A percentile compares a stretch with the other conserved stretches of the same genome.
Conservation (phyloP, 148 eudicot species). For the Rhododendron simsii region DNA sequence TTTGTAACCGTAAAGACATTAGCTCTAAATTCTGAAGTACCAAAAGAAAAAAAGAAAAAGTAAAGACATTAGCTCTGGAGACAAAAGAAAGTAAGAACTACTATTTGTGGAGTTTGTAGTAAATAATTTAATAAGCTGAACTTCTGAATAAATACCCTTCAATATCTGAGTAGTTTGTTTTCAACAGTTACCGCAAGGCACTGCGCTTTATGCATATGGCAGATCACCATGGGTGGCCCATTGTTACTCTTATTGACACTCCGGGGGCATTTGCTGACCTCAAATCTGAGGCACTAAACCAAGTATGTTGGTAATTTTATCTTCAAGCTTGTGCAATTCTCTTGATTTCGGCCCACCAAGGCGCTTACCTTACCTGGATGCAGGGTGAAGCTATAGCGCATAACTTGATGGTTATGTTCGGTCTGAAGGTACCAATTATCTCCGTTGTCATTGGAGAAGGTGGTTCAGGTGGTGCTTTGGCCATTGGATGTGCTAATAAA, state of each 20-base stretch:
- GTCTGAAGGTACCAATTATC: slow-evolving; percentile 74
- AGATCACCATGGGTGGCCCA: slow-evolving; percentile 91
- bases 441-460: slow-evolving; percentile 95
- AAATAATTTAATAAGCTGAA: not conserved
- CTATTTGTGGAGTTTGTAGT: not conserved
- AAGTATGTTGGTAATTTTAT: slow-evolving; percentile 49
- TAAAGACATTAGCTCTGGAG: not conserved
- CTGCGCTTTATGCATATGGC: slow-evolving; percentile 90
- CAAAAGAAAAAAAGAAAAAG: too few relatives aligned
- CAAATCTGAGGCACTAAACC: slow-evolving; percentile 88
- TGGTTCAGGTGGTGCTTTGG: slow-evolving; percentile 95
- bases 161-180: slow-evolving; percentile 13
- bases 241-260: slow-evolving; percentile 80
- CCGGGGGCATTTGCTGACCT: slow-evolving; percentile 93
- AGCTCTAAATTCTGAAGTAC: not conserved
- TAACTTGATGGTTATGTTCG: slow-evolving; percentile 86
- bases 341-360: not conserved
- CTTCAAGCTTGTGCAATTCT: not conserved
- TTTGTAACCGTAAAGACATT: not conserved
- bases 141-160: not conserved
- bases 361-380: slow-evolving; percentile 16
- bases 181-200: slow-evolving; percentile 76
- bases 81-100: not conserved
- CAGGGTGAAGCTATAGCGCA: slow-evolving; percentile 95
- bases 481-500: slow-evolving; percentile 88